Base-by-base conservation (phyloP, 2,329 filamentous ascomycete genomes). In the Aspergillus chevalieri region DNA sequence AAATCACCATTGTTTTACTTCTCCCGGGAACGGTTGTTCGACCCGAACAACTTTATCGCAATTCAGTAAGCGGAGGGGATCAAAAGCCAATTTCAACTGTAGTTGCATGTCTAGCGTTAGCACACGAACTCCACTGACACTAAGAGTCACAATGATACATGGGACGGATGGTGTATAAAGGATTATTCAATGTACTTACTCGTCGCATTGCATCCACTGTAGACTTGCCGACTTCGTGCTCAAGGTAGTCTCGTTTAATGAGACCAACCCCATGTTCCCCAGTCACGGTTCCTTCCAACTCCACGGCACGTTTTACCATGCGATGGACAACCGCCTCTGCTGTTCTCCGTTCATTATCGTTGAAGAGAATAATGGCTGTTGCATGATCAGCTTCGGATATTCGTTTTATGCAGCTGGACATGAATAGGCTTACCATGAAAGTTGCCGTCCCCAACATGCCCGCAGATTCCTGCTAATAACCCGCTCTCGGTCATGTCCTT, bases 371-470 rank as follows among this genome's bases (percentile, higher is more conserved):
- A 51, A 85, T 84, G 4, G 81, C 79, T 80, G 50, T 30, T 44
- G n/a, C 30, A 26, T 39, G 48, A 47, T 42, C 33, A 26, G 17
- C 28, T 43, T 42, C 42, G 21, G 6, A 41, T 39, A 15, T 9
- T 34, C n/a, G 17, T 4, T 14, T 36, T 7, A 12, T 19, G 26
- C 3, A 33, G 15, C 6, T 19, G 14, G 14, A 21, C 14, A 9
- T 26, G 30, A 39, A 14, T 24, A 41, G 34, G 26, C 65, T 72
- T 70, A 77, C 81, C 75, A 60, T 89, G 85, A 59, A 88, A 88
- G 60, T 88, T 88, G 17, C 85, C 85, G 64, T 89, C 85, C 2
- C 85, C 85, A 1, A 87, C 85, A 62, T 89, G 85, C 0, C 85
- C 85, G 21, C 86, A 77, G n/a, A 88, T 86, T 38, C 78, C 80